Percentiles rank a stretch among this genome's conserved stretches.
These are phyloP conservation scores for Amylostereum chailletii DNA, from an alignment of 1,284 basidiomycete species.

Conservation along the genomic window DNA sequence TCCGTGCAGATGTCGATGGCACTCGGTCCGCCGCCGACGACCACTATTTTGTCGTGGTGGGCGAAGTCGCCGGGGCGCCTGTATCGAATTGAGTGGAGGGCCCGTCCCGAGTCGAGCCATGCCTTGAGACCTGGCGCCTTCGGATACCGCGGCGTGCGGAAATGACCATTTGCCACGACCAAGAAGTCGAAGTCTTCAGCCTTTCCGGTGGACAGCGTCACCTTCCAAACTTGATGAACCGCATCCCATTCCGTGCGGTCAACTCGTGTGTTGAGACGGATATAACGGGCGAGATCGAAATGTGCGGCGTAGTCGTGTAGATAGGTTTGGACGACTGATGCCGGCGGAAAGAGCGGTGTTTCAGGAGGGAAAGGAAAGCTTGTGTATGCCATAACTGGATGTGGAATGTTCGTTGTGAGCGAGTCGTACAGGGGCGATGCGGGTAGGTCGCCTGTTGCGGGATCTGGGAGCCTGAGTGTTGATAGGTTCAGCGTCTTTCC, in stretches of 20 bases:
- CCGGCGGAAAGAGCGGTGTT: constrained; percentile 58
- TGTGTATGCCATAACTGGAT: constrained; percentile 63
- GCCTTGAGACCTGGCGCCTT: constrained; percentile 42
- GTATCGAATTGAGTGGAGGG: constrained; percentile 60
- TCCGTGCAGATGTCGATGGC: constrained; percentile 58
- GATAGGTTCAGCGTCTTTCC: background rate
- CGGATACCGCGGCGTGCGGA: constrained; percentile 53
- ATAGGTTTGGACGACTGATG: constrained; percentile 49
- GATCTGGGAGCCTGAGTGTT: constrained; percentile 43
- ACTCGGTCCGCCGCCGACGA: constrained; percentile 66
- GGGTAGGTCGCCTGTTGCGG: constrained; percentile 42
- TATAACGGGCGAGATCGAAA: constrained; percentile 46
- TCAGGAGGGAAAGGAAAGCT: constrained; percentile 58
- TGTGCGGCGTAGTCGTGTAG: constrained; percentile 48
- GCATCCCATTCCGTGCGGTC: constrained; percentile 31
- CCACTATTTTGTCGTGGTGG: constrained; percentile 37
- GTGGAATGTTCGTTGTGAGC: constrained; percentile 67
- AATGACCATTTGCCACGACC: constrained; percentile 69
- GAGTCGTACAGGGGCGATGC: constrained; percentile 67
- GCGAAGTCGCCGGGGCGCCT: constrained; percentile 41
- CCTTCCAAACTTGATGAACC: constrained; percentile 33
- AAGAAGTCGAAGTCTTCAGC: constrained; percentile 45
- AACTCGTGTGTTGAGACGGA: constrained; percentile 46
- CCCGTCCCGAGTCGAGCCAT: constrained; percentile 45
- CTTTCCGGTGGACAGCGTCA: constrained; percentile 31